These are phyloP conservation scores for Blastocystis sp. DNA, from an alignment of 352 stramenopile species.

Conservation along the genomic window DNA sequence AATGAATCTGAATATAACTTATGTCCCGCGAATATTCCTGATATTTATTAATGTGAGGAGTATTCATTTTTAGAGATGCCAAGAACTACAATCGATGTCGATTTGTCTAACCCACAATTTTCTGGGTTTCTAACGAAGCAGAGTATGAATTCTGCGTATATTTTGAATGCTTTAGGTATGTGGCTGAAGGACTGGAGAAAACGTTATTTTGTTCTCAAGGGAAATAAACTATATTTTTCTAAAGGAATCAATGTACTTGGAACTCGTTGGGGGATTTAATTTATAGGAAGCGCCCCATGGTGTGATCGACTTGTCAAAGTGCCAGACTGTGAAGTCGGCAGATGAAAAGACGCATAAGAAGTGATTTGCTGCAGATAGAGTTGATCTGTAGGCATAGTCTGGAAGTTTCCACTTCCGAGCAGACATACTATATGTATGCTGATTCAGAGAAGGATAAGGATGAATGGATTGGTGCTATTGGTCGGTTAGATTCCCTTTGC, in stretches of 20 bases:
- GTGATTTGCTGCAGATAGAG: slow-evolving; percentile 63
- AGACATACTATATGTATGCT: slow-evolving; percentile 83
- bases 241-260: slow-evolving; percentile 68
- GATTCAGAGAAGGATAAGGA: slow-evolving; percentile 83
- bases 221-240: slow-evolving; percentile 83
- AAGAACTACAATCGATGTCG: slow-evolving; percentile 58
- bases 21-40: not conserved
- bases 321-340: slow-evolving; percentile 80
- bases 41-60: not conserved
- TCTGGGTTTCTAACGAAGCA: slow-evolving; percentile 81
- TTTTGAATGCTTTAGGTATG: not conserved
- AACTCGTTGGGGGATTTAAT: not conserved
- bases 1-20: not conserved
- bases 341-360: slow-evolving; percentile 84
- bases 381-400: slow-evolving; percentile 70
- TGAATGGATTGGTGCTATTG: slow-evolving; percentile 76
- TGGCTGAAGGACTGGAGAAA: slow-evolving; percentile 83
- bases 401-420: slow-evolving; percentile 78
- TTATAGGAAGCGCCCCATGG: slow-evolving; percentile 71
- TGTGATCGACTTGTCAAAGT: slow-evolving; percentile 80
- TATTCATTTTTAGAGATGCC: not conserved
- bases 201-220: slow-evolving; percentile 82
- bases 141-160: slow-evolving; percentile 68
- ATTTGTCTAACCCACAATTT: slow-evolving; percentile 77
- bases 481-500: not conserved